Evolutionary conservation across 495 filamentous ascomycete species (phyloP), one percentile per base, ranked within the genome.

Genomic region (Trichoderma parareesei): DNA sequence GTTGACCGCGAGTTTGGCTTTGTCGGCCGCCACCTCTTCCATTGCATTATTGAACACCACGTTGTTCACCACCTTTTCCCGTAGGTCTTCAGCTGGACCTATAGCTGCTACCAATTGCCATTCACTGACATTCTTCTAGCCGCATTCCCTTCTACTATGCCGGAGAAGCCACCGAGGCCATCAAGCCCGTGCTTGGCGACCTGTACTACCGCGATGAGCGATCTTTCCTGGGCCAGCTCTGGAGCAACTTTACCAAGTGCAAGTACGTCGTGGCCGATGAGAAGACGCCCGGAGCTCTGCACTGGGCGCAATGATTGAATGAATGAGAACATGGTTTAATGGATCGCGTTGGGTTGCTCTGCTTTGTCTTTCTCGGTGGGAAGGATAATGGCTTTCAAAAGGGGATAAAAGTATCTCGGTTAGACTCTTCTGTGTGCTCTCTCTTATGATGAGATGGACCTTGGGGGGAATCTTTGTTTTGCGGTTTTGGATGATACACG

Each of bases 11-110:
- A 84, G 49, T 81, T 85, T 65, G 85, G 85, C 64, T 87, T 85
- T 72, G 83, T 86, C 65, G 85, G 85, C 37, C 80, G 81, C 57
- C 79, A 83, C 65, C 75, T 88, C 67, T 83, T 87, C 76, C 85
- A 88, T 74, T 82, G 84, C 68, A 87, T 88, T 69, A 84, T 86
- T 67, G 85, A 88, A 69, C 83, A 81, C 61, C 85, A 88, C 71
- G 86, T 88, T 64, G 74, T 88, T 33, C 86, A 88, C 72, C 86
- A 88, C 75, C 76, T 86, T 61, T 81, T 87, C 73, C 78, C 78
- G 71, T 73, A 70, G 67, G 71, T 70, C 14, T 33, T n/a, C 11
- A 11, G 9, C 38, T 41, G 3, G 16, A 8, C 43, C 38, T 16
- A 20, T 33, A 14, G n/a, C 60, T 18, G n/a, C 38, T 18, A 42